phyloP scores from a whole-genome alignment of 805 yeast genomes.

The Priceomyces melissophilus region DNA sequence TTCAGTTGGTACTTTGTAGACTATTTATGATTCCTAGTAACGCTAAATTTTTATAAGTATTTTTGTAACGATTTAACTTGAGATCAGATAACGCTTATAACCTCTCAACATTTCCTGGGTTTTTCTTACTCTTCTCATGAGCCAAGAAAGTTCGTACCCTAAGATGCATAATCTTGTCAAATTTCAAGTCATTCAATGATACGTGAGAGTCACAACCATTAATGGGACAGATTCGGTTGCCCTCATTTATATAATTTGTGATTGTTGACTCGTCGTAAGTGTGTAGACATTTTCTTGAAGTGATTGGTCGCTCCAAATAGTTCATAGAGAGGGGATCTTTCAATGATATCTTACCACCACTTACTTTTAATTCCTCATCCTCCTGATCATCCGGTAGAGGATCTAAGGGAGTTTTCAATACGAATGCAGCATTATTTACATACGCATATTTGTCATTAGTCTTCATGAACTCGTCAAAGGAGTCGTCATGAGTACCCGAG shows the following conservation, averaged over 20 bases:
- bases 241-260: slow-evolving; percentile 21
- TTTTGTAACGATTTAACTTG: no score
- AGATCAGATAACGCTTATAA: slow-evolving; percentile 2
- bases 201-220: slow-evolving; percentile 49
- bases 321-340: slow-evolving; percentile 64
- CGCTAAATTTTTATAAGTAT: no score
- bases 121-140: slow-evolving; percentile 10
- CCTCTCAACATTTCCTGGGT: slow-evolving; percentile 6
- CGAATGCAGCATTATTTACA: slow-evolving; percentile 43
- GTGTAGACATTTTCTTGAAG: slow-evolving; percentile 57
- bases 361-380: slow-evolving; percentile 61
- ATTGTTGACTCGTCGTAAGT: slow-evolving; percentile 54
- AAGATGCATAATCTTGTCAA: slow-evolving; percentile 53
- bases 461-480: slow-evolving; percentile 7
- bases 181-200: slow-evolving; percentile 30
- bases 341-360: slow-evolving; percentile 68
- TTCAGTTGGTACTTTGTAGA: no score
- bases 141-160: slow-evolving; percentile 43
- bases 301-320: slow-evolving; percentile 51
- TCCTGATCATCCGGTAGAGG: slow-evolving; percentile 54
- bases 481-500: slow-evolving; percentile 2
- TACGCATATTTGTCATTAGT: slow-evolving; percentile 16
- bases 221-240: slow-evolving; percentile 49
- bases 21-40: no score
- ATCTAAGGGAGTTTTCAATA: slow-evolving; percentile 56